Evolutionary conservation across 2,329 filamentous ascomycete genomes (phyloP).

Genomic region (Mycosphaerella arachidis): DNA sequence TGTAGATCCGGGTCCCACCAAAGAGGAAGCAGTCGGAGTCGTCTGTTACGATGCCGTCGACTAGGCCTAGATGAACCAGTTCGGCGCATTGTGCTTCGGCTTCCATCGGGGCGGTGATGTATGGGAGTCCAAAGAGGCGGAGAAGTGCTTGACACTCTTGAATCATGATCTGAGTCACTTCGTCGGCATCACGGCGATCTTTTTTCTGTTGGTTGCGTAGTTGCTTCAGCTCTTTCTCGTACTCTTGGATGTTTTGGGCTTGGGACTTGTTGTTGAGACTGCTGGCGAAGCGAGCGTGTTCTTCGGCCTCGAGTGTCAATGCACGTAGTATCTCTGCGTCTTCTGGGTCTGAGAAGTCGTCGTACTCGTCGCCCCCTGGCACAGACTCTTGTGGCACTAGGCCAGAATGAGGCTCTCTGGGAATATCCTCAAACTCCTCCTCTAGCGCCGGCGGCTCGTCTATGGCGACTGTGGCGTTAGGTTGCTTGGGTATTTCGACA

Average conservation of each 20-base stretch:
- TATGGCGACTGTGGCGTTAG: constrained; percentile 11
- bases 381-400: constrained; percentile 30
- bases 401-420: constrained; percentile 30
- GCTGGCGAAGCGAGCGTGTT: constrained; percentile 88
- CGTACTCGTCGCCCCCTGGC: constrained; percentile 30
- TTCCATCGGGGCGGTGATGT: constrained; percentile 98
- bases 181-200: constrained; percentile 90
- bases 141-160: constrained; percentile 90
- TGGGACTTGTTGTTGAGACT: constrained; percentile 73
- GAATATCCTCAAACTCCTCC: constrained; percentile 22
- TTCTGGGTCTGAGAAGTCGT: constrained; percentile 72
- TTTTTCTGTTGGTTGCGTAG: constrained; percentile 94
- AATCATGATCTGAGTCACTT: constrained; percentile 95
- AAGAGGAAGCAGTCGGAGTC: constrained; percentile 97
- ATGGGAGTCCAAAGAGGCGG: constrained; percentile 85
- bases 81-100: constrained; percentile 96
- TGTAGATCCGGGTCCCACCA: constrained; percentile 92
- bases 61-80: constrained; percentile 76
- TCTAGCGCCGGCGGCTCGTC: constrained; percentile 6
- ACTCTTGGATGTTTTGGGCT: constrained; percentile 67
- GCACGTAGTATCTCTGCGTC: constrained; percentile 85
- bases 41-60: constrained; percentile 96
- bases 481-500: constrained; percentile 36
- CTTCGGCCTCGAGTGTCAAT: constrained; percentile 84
- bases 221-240: constrained; percentile 80